These are phyloP conservation scores for Rhodotorula kratochvilovae DNA, from an alignment of 768 basidiomycete genomes.

Conservation along the genomic window DNA sequence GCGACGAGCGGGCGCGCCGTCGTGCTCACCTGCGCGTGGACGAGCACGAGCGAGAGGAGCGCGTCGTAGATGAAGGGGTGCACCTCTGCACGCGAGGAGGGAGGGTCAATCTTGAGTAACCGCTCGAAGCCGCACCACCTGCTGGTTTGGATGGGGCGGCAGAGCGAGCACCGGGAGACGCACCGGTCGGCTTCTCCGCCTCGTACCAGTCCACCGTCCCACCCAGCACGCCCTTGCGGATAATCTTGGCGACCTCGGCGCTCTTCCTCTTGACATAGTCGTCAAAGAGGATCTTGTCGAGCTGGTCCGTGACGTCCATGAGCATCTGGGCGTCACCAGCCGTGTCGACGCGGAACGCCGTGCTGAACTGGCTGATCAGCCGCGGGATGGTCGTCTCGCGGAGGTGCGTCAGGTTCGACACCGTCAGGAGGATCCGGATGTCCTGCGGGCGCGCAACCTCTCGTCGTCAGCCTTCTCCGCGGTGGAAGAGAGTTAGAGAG, in stretches of 20 bases:
- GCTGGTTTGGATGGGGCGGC: too few species aligned
- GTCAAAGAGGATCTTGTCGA: conserved; percentile 84
- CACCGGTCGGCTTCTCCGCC: conserved; percentile 85
- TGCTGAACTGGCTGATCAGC: conserved; percentile 75
- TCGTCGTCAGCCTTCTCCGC: neutral
- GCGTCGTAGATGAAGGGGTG: conserved; percentile 88
- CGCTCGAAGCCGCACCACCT: too few species aligned
- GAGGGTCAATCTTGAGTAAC: neutral
- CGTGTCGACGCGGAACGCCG: conserved; percentile 66
- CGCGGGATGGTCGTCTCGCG: conserved; percentile 65
- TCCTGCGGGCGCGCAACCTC: conserved; percentile 55
- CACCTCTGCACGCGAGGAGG: conserved; percentile 60
- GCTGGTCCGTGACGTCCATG: conserved; percentile 68
- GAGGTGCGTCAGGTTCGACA: conserved; percentile 81
- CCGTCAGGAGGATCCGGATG: conserved; percentile 74
- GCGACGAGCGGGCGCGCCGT: conserved; percentile 74
- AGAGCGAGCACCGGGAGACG: conserved; percentile 28
- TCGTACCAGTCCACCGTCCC: conserved; percentile 87
- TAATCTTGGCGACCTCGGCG: conserved; percentile 60
- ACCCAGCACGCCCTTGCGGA: conserved; percentile 75
- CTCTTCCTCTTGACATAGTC: conserved; percentile 79
- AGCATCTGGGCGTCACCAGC: conserved; percentile 71
- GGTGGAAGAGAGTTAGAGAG: neutral
- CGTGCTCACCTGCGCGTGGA: conserved; percentile 83
- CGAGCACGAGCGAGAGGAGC: conserved; percentile 78